These are phyloP conservation scores for Xerocomus cyaneibrunnescens DNA, from an alignment of 1,284 basidiomycete species.

Conservation along the genomic window DNA sequence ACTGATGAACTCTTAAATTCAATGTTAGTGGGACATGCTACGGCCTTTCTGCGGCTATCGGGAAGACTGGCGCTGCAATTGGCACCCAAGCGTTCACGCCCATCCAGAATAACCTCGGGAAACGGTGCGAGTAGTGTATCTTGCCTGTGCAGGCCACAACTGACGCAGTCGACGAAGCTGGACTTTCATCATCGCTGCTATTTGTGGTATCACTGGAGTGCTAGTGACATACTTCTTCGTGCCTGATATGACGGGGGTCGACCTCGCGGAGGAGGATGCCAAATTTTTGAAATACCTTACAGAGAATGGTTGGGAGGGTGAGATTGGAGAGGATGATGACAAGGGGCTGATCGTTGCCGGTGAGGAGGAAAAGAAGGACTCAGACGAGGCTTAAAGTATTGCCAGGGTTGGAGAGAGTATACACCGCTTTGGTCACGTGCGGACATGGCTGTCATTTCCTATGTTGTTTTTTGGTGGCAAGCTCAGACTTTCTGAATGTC, in stretches of 20 bases:
- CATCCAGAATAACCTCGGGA: conserved; percentile 66
- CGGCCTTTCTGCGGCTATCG: conserved; percentile 69
- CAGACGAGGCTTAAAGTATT: not conserved
- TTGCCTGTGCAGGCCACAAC: not conserved
- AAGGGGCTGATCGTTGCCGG: conserved; percentile 32
- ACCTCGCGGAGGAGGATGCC: conserved; percentile 66
- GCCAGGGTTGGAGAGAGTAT: not conserved
- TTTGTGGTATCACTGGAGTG: conserved; percentile 62
- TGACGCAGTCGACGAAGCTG: conserved; percentile 42
- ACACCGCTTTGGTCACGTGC: conserved; percentile 23
- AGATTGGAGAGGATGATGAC: conserved; percentile 58
- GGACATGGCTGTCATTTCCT: not conserved
- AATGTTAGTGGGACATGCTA: conserved; percentile 61
- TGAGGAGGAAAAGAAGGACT: conserved; percentile 20
- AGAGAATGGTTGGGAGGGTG: conserved; percentile 66
- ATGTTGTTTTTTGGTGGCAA: not conserved
- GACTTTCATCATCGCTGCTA: conserved; percentile 74
- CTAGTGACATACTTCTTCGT: conserved; percentile 69
- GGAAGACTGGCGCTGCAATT: conserved; percentile 74
- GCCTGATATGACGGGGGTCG: conserved; percentile 66
- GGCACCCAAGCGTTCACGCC: conserved; percentile 79
- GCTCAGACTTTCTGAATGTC: conserved; percentile 31
- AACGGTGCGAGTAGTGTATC: conserved; percentile 42
- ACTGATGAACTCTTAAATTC: not conserved
- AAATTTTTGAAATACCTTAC: conserved; percentile 61